Evolutionary conservation across 805 yeast species (phyloP).

Genomic region (Deakozyma indianensis): DNA sequence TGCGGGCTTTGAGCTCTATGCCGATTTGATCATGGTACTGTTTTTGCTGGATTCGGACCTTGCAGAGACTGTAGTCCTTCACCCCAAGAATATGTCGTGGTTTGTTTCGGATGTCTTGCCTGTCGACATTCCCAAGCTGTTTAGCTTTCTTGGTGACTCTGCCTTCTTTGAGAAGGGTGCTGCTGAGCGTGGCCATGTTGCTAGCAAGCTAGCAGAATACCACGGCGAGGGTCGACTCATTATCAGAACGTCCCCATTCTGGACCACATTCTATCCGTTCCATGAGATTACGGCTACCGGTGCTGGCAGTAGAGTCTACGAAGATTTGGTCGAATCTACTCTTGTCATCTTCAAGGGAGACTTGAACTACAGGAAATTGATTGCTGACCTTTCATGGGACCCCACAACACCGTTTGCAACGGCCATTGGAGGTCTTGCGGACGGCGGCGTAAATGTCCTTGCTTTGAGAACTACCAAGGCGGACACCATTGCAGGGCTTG

Average conservation of each 20-base stretch:
- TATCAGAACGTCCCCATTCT: slow-evolving; percentile 53
- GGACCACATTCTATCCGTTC: slow-evolving; percentile 73
- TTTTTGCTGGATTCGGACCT: slow-evolving; percentile 61
- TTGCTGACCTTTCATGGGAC: slow-evolving; percentile 85
- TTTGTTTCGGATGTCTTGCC: slow-evolving; percentile 94
- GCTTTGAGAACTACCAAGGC: slow-evolving; percentile 92
- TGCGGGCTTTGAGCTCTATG: slow-evolving; percentile 87
- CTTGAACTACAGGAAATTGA: slow-evolving; percentile 83
- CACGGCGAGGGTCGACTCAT: slow-evolving; percentile 32
- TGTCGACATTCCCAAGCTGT: slow-evolving; percentile 51
- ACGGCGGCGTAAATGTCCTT: slow-evolving; percentile 47
- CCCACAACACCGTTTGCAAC: slow-evolving; percentile 55
- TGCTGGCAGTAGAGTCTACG: slow-evolving; percentile 48
- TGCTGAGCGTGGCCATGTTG: slow-evolving; percentile 34
- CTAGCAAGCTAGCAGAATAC: slow-evolving; percentile 30
- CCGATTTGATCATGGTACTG: slow-evolving; percentile 57
- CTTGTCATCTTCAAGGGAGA: slow-evolving; percentile 86
- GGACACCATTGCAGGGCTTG: slow-evolving; percentile 80
- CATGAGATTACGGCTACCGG: slow-evolving; percentile 50
- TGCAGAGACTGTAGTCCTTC: slow-evolving; percentile 52
- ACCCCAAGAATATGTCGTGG: slow-evolving; percentile 89
- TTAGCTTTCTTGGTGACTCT: slow-evolving; percentile 40
- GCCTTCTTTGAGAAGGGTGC: slow-evolving; percentile 34
- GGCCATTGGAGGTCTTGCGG: slow-evolving; percentile 59
- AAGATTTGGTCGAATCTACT: slow-evolving; percentile 42